Evolutionary conservation across 2,329 filamentous ascomycete genomes (phyloP).

Genomic region (Penicillium brasilianum): DNA sequence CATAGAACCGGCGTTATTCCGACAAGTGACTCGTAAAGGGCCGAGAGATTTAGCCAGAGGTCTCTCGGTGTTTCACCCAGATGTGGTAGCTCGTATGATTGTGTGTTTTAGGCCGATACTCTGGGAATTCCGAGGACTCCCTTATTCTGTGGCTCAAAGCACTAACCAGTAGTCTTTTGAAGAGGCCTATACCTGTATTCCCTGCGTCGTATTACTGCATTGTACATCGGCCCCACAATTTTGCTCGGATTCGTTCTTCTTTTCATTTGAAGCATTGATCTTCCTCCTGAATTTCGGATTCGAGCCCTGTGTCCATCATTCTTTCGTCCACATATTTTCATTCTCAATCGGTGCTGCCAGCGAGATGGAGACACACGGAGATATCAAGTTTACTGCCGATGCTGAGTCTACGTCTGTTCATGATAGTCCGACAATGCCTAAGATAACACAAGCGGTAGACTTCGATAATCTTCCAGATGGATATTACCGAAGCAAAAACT

Average conservation of each 20-base stretch:
- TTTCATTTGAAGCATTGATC: neutral
- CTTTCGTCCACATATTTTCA: neutral
- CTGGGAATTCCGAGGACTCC: neutral
- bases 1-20: no score
- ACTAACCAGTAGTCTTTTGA: neutral
- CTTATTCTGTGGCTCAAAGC: neutral
- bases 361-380: neutral
- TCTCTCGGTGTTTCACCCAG: neutral
- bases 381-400: neutral
- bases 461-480: conserved; percentile 7
- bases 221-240: neutral
- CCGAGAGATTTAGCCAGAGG: neutral
- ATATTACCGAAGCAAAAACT: conserved; percentile 27
- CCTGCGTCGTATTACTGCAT: neutral
- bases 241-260: neutral
- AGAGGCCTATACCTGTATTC: neutral
- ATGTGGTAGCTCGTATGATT: neutral
- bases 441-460: neutral
- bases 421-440: neutral
- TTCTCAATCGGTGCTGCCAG: neutral
- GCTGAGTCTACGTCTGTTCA: conserved; percentile 1
- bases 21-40: neutral
- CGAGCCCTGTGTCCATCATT: neutral
- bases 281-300: neutral
- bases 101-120: neutral